Conservation (phyloP, 2,329 filamentous ascomycete genomes). For the Dactylonectria estremocensis region DNA sequence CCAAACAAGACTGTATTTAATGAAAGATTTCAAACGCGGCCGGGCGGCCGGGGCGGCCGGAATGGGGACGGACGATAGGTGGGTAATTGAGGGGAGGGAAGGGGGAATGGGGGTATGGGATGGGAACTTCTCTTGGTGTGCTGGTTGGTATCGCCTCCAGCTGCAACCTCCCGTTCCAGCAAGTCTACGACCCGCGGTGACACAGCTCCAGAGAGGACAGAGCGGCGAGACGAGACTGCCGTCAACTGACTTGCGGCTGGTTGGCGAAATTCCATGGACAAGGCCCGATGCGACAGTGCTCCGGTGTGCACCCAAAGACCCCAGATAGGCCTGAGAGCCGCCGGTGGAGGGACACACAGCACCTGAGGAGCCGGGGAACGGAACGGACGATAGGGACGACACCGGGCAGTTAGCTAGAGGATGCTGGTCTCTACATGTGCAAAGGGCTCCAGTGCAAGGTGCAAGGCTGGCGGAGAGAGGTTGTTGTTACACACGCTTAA, state of each 20-base stretch:
- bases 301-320: slow-evolving; percentile 38
- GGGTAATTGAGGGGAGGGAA: background rate
- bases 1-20: too few relatives aligned
- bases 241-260: slow-evolving; percentile 43
- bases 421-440: background rate
- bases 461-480: background rate
- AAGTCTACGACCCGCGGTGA: slow-evolving; percentile 46
- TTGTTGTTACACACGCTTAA: background rate
- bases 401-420: too few relatives aligned
- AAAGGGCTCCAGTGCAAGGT: background rate
- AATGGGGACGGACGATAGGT: background rate
- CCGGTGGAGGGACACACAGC: slow-evolving; percentile 32
- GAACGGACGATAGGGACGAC: background rate
- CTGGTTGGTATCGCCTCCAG: slow-evolving; percentile 46
- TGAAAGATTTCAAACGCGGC: too few relatives aligned
- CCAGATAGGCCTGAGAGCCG: slow-evolving; percentile 43
- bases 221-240: slow-evolving; percentile 44
- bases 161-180: slow-evolving; percentile 51
- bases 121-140: slow-evolving; percentile 39
- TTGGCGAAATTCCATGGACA: slow-evolving; percentile 45
- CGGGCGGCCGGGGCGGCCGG: too few relatives aligned
- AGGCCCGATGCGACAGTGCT: slow-evolving; percentile 43
- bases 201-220: slow-evolving; percentile 45
- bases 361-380: slow-evolving; percentile 32
- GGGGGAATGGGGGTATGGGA: background rate